Evolutionary conservation across 2,329 filamentous ascomycete genomes (phyloP).

Genomic region (Colletotrichum filicis): DNA sequence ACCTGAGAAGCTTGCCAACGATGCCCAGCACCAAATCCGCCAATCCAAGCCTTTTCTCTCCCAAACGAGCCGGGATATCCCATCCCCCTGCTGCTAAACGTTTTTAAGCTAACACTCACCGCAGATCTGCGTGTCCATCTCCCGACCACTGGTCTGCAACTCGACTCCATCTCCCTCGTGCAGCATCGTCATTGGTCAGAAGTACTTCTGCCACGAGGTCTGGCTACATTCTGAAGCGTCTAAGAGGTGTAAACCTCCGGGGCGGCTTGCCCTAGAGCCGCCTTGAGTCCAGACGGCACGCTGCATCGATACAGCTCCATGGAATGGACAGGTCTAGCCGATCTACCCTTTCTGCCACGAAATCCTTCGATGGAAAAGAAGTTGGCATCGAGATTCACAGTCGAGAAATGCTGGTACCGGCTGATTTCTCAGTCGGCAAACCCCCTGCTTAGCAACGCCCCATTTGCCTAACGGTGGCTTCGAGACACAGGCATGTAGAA

Average conservation of each 20-base stretch:
- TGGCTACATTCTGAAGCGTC: not conserved
- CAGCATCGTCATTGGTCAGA: not conserved
- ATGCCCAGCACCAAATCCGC: slow-evolving; percentile 6
- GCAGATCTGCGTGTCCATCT: slow-evolving; percentile 30
- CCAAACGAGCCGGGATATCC: slow-evolving; percentile 8
- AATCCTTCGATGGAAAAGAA: not conserved
- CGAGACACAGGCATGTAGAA: not conserved
- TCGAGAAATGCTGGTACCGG: not conserved
- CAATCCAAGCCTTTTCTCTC: slow-evolving; percentile 17
- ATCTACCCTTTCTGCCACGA: not conserved
- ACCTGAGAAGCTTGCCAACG: slow-evolving; percentile 20
- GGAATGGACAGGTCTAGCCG: not conserved
- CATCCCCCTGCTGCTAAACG: not conserved
- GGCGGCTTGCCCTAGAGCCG: not conserved
- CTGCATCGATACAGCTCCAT: not conserved
- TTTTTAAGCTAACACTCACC: slow-evolving; percentile 13
- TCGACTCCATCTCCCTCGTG: slow-evolving; percentile 5
- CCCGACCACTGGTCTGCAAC: slow-evolving; percentile 17
- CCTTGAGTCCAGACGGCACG: not conserved
- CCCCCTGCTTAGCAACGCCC: not conserved
- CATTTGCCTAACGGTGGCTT: not conserved
- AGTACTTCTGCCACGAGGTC: not conserved
- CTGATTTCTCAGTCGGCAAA: not conserved
- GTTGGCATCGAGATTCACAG: not conserved
- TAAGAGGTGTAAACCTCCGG: not conserved